Evolutionary conservation across 2,329 filamentous ascomycete species (phyloP).

Genomic region (Chaetomiaceae sp.): DNA sequence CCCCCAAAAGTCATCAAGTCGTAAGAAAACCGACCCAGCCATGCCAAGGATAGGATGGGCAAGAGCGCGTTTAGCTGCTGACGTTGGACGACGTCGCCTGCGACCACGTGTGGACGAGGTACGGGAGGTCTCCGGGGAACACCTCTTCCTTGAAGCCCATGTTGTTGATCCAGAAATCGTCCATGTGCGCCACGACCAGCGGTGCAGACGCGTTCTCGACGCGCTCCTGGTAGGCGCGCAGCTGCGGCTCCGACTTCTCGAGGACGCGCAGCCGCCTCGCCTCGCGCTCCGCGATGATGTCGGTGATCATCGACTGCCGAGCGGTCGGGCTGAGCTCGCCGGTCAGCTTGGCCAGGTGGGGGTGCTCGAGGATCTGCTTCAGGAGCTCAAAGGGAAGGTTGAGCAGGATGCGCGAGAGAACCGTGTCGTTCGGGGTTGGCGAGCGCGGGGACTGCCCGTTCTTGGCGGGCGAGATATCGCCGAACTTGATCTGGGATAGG

Average conservation of each 20-base stretch:
- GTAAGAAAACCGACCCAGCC: constrained; percentile 8
- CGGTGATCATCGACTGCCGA: constrained; percentile 45
- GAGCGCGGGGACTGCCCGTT: constrained; percentile 30
- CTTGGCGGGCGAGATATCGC: constrained; percentile 27
- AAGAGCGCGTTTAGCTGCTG: constrained; percentile 5
- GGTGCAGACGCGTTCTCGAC: constrained; percentile 21
- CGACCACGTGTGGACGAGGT: constrained; percentile 26
- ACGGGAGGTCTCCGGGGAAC: constrained; percentile 27
- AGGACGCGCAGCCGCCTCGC: constrained; percentile 46
- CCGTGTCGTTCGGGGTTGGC: constrained; percentile 36
- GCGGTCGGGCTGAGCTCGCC: constrained; percentile 47
- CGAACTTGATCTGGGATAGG: constrained; percentile 30
- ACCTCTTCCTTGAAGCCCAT: constrained; percentile 31
- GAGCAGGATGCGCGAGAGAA: constrained; percentile 63
- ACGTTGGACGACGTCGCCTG: constrained; percentile 11
- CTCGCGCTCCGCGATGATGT: constrained; percentile 55
- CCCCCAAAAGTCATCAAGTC: constrained; percentile 22
- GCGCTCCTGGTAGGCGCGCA: constrained; percentile 17
- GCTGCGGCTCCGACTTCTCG: constrained; percentile 34
- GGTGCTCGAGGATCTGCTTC: constrained; percentile 61
- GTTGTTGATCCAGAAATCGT: constrained; percentile 26
- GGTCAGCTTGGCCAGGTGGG: constrained; percentile 47
- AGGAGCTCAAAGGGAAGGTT: constrained; percentile 66
- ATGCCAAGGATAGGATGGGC: no score
- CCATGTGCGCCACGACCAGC: constrained; percentile 18